Evolutionary conservation across 179 eudicot genomes (phyloP), one percentile per base, ranked within the genome.

Genomic region (Actinidia chinensis): DNA sequence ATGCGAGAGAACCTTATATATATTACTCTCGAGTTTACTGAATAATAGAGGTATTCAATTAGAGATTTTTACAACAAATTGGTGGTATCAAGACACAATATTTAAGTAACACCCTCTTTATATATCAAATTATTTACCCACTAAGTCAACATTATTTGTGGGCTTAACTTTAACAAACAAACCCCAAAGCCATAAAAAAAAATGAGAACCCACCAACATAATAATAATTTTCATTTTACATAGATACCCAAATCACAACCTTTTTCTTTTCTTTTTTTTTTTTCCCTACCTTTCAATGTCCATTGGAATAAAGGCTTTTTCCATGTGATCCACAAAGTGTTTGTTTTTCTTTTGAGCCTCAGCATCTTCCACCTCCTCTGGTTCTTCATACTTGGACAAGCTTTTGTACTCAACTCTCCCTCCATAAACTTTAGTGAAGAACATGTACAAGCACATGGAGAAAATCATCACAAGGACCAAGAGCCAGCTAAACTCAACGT

Each of bases 401-500:
- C 59, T 6, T 40, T 48, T 17, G 81, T 33, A 64, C 8, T 64
- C 68, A 28, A 33, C 44, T 13, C 22, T 33, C 1, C 10, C 14
- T 10, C 44, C 43, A 33, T 63, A 64, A 33, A 64, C 36, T 33
- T 14, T 64, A 18, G 15, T 78, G 82, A 88, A 74, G 5, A 80
- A 47, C 60, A 90, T 48, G 72, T 92, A 89, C 63, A 83, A 81
- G 12, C 85, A 63, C 64, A 86, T 76, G 2, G 85, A 82, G 67
- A 88, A 88, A 9, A 84, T 22, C 0, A 81, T 83, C 66, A 84
- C 74, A 17, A 86, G 50, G 22, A 90, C 81, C 33, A 93, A 61
- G 44, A 82, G 86, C 97, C 94, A 90, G 40, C 97, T 90, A 43
- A 93, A 93, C 68, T 67, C 23, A 58, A 93, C 86, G 43, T 91